Conservation (phyloP, 352 stramenopile species). For the Phytopythium kandeliae region DNA sequence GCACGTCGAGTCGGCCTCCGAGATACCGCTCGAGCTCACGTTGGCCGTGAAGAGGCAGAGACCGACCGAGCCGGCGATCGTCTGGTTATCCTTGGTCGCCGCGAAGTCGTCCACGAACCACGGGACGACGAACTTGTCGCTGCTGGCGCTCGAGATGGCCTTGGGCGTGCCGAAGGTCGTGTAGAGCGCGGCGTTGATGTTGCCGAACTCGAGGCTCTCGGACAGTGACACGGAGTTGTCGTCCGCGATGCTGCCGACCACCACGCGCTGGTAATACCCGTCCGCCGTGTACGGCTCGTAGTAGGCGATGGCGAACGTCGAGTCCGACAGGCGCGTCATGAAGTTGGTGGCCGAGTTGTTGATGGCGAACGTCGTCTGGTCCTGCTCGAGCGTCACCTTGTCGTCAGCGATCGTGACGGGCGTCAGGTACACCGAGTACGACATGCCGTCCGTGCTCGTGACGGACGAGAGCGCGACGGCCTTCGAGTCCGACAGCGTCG, state of each 20-base stretch:
- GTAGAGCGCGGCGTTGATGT: constrained; percentile 25
- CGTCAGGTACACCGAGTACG: constrained; percentile 36
- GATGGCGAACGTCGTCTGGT: constrained; percentile 35
- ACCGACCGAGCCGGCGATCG: constrained; percentile 30
- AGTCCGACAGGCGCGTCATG: constrained; percentile 56
- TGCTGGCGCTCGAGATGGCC: constrained; percentile 52
- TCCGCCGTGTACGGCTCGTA: constrained; percentile 59
- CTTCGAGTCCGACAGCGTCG: constrained; percentile 55
- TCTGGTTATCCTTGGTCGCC: constrained; percentile 44
- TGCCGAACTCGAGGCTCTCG: constrained; percentile 50
- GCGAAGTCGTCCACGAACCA: constrained; percentile 52
- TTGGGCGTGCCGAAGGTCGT: constrained; percentile 58
- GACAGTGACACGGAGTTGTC: constrained; percentile 56
- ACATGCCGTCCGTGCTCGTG: constrained; percentile 29
- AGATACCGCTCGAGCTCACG: constrained; percentile 16
- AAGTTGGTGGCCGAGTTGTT: constrained; percentile 68
- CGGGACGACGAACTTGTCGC: constrained; percentile 52
- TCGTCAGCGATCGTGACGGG: constrained; percentile 41
- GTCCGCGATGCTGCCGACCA: constrained; percentile 40
- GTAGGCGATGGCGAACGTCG: constrained; percentile 54
- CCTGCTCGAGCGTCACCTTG: constrained; percentile 31
- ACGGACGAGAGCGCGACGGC: constrained; percentile 48
- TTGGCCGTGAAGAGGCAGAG: constrained; percentile 57
- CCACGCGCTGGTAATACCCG: constrained; percentile 50
- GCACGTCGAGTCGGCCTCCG: constrained; percentile 30